phyloP scores from a whole-genome alignment of 805 yeast species.

The Grigorovia jiainica region DNA sequence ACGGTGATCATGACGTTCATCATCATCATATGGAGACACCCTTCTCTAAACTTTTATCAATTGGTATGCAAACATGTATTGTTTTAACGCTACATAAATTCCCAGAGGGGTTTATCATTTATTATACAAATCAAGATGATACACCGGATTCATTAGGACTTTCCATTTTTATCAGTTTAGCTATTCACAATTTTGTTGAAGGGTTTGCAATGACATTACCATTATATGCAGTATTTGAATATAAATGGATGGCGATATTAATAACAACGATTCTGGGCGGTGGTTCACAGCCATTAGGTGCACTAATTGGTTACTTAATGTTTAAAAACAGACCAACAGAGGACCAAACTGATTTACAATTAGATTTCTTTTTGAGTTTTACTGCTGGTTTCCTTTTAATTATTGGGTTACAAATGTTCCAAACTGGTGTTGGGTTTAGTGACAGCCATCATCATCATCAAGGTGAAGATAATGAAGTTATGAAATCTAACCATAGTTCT shows the following conservation, averaged over 20 bases:
- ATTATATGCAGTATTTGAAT: constrained; percentile 63
- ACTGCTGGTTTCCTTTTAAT: constrained; percentile 80
- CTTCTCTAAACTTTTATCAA: constrained; percentile 65
- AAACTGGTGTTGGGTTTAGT: constrained; percentile 71
- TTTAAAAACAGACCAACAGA: constrained; percentile 30
- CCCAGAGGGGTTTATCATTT: constrained; percentile 92
- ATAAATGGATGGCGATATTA: constrained; percentile 50
- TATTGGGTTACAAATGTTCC: constrained; percentile 80
- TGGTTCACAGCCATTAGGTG: constrained; percentile 84
- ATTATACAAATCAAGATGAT: constrained; percentile 42
- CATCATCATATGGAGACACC: constrained; percentile 79
- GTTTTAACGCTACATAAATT: constrained; percentile 85
- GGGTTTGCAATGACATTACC: constrained; percentile 94
- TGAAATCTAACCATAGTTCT: constrained; percentile 22
- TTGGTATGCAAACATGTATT: constrained; percentile 82
- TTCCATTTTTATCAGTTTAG: constrained; percentile 72
- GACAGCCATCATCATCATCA: constrained; percentile 44
- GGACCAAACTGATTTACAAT: constrained; percentile 25
- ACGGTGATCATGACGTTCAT: constrained; percentile 31
- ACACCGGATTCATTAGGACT: constrained; percentile 47
- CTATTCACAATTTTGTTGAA: constrained; percentile 86
- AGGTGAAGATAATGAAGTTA: constrained; percentile 17
- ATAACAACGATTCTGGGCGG: constrained; percentile 70
- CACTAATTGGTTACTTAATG: constrained; percentile 54
- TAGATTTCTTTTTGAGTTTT: constrained; percentile 44